Evolutionary conservation across 176 grass and related monocot genomes (phyloP).

Genomic region (Eleusine coracana): DNA sequence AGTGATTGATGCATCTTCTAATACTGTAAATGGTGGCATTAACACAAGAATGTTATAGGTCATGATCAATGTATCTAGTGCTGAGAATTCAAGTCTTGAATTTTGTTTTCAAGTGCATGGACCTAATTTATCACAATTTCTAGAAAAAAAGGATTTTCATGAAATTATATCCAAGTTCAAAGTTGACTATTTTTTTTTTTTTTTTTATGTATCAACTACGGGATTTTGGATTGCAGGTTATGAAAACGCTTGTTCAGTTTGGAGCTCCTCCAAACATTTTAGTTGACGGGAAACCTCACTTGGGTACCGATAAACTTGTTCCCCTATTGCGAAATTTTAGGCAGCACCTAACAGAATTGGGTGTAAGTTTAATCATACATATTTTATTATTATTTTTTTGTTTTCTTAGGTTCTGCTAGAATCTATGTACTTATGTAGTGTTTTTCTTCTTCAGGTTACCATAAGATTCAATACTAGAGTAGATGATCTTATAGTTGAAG

Average conservation of each 20-base stretch:
- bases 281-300: slow-evolving; percentile 92
- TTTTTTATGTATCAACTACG: neutral
- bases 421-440: slow-evolving; percentile 20
- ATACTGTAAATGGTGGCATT: neutral
- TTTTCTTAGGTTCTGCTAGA: slow-evolving; percentile 26
- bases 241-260: slow-evolving; percentile 92
- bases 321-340: slow-evolving; percentile 82
- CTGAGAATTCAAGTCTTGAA: neutral
- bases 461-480: slow-evolving; percentile 89
- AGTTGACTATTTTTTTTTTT: neutral
- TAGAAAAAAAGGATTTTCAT: slow-evolving; percentile 9
- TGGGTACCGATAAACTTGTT: slow-evolving; percentile 94
- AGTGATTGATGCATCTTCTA: neutral
- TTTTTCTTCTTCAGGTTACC: slow-evolving; percentile 62
- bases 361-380: slow-evolving; percentile 62
- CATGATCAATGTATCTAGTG: neutral
- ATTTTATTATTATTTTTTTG: neutral
- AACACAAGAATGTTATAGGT: neutral
- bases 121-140: neutral
- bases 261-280: slow-evolving; percentile 88
- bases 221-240: slow-evolving; percentile 62
- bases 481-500: slow-evolving; percentile 88
- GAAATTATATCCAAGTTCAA: slow-evolving; percentile 13
- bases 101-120: neutral
- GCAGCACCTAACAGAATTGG: slow-evolving; percentile 77